Conservation (phyloP, 202 grass and related monocot species). For the Zizania palustris region DNA sequence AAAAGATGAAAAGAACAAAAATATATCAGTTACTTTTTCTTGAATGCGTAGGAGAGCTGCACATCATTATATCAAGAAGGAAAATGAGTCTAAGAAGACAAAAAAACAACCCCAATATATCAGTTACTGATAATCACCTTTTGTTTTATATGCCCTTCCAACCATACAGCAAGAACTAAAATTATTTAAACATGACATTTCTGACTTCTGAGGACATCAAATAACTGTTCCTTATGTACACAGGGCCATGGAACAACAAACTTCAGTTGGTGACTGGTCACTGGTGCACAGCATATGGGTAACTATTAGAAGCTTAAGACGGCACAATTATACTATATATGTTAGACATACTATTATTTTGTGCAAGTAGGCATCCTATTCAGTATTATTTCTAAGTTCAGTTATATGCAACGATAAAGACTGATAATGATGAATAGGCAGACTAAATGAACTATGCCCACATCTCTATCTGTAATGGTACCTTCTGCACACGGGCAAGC, state of each 20-base stretch:
- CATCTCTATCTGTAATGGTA: slow-evolving; percentile 29
- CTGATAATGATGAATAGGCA: not conserved
- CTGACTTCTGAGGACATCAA: not conserved
- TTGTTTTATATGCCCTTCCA: not conserved
- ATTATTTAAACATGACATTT: not conserved
- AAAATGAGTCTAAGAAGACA: too few species aligned
- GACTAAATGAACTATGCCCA: not conserved
- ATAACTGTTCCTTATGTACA: not conserved
- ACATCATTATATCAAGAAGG: too few species aligned
- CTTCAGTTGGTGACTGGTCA: not conserved
- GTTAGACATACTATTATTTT: not conserved
- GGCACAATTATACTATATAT: not conserved
- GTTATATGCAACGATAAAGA: slow-evolving; percentile 6
- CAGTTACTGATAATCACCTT: not conserved
- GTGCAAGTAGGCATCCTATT: not conserved
- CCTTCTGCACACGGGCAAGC: slow-evolving; percentile 97
- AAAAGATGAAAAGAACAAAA: slow-evolving; percentile 1
- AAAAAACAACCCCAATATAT: not conserved
- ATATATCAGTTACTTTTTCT: not conserved
- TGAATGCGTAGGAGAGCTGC: too few species aligned
- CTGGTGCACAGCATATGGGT: not conserved
- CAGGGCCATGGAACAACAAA: not conserved
- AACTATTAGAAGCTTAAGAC: not conserved
- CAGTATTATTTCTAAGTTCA: slow-evolving; percentile 12
- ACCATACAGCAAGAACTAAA: slow-evolving; percentile 21